A percentile compares a stretch with the other conserved stretches of the same genome.
phyloP scores from a whole-genome alignment of 768 basidiomycete species.

The Macrolepiota dolichaula region DNA sequence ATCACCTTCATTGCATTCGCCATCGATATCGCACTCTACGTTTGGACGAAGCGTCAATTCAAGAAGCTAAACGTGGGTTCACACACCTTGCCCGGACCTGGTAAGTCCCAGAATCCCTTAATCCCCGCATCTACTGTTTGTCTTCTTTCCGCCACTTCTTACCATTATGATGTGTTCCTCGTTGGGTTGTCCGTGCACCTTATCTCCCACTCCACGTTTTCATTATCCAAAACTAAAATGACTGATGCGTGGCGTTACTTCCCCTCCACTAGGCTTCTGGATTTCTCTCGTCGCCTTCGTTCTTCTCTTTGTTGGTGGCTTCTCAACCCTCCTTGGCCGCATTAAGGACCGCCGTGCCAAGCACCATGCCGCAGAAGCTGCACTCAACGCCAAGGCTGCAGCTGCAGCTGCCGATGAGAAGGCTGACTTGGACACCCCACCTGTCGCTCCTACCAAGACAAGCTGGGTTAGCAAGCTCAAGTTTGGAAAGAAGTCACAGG shows the following conservation, averaged over 20 bases:
- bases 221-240: not conserved
- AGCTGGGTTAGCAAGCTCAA: conserved; percentile 5
- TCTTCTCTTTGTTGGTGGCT: conserved; percentile 12
- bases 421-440: too few relatives aligned
- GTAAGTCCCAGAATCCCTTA: conserved; percentile 33
- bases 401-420: not conserved
- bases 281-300: conserved; percentile 12
- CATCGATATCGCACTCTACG: conserved; percentile 74
- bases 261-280: conserved; percentile 9
- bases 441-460: not conserved
- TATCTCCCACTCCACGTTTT: not conserved
- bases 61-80: conserved; percentile 42
- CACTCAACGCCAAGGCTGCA: too few relatives aligned
- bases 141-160: not conserved
- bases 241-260: not conserved
- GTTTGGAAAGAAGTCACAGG: conserved; percentile 5
- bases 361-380: not conserved
- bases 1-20: conserved; percentile 72
- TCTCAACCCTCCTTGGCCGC: conserved; percentile 13
- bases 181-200: not conserved
- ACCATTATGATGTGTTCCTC: not conserved
- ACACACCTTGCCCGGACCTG: conserved; percentile 57
- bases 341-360: conserved; percentile 1
- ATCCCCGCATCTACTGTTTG: conserved; percentile 4
- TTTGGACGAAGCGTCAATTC: conserved; percentile 56